Percentiles rank a stretch among this genome's conserved stretches.
Evolutionary conservation across 2,329 filamentous ascomycete genomes (phyloP).

Genomic region (Microdochium bolleyi): DNA sequence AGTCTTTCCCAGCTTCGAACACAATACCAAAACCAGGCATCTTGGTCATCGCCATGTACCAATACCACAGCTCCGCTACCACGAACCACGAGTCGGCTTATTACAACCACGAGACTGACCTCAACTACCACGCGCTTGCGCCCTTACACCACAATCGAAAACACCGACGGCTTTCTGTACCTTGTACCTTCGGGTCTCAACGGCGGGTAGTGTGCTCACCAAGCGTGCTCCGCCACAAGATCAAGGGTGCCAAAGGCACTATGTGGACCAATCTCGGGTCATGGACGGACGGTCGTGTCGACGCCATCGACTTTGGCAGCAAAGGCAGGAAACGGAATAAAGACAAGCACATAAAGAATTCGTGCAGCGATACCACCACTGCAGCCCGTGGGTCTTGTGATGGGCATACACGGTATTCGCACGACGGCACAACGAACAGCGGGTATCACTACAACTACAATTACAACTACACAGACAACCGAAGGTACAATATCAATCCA

Average conservation of each 20-base stretch:
- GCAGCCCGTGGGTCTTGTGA: no score
- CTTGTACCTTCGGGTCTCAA: neutral
- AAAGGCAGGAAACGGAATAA: neutral
- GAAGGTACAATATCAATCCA: neutral
- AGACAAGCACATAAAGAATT: neutral
- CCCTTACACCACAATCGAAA: no score
- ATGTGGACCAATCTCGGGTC: conserved; percentile 1
- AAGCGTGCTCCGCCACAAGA: neutral
- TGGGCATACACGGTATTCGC: neutral
- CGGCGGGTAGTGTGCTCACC: neutral
- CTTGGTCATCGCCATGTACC: no score
- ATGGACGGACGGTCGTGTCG: conserved; percentile 1
- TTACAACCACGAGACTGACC: no score
- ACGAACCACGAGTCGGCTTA: no score
- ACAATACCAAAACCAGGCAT: no score
- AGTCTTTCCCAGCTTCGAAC: no score
- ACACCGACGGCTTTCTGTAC: no score
- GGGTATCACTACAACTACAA: neutral
- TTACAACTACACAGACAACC: neutral
- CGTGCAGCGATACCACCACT: neutral
- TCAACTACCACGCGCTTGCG: no score
- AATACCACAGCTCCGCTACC: no score
- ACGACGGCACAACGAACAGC: neutral
- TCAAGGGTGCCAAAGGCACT: neutral
- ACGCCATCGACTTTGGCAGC: conserved; percentile 2